Conservation (phyloP, 1,284 basidiomycete species). For the Austroboletus niveus region DNA sequence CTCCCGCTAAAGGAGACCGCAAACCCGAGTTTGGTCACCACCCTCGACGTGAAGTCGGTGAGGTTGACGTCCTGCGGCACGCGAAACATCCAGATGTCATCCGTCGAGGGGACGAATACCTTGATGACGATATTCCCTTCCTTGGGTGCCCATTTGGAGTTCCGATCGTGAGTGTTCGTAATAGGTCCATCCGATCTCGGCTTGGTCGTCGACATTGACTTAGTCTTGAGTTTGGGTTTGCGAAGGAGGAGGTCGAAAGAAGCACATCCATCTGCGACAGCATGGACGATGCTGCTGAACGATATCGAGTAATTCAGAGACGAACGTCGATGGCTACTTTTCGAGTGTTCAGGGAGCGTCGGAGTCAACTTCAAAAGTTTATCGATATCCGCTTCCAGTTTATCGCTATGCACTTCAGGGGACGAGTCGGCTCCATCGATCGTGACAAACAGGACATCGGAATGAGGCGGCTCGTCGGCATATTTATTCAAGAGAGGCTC, state of each 20-base stretch:
- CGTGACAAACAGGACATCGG: constrained; percentile 10
- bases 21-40: constrained; percentile 38
- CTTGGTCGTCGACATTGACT: not conserved
- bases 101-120: constrained; percentile 39
- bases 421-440: constrained; percentile 10
- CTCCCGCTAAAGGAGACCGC: constrained; percentile 34
- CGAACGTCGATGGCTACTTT: constrained; percentile 13
- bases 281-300: constrained; percentile 12
- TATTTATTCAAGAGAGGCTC: constrained; percentile 3
- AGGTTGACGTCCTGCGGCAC: constrained; percentile 34
- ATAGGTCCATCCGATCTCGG: not conserved
- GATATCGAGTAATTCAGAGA: constrained; percentile 17
- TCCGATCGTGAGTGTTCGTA: constrained; percentile 1
- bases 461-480: constrained; percentile 8
- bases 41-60: constrained; percentile 31
- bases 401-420: not conserved
- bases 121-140: constrained; percentile 39
- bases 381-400: not conserved
- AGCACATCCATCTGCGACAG: constrained; percentile 15
- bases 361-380: not conserved
- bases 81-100: constrained; percentile 41
- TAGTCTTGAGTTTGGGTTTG: constrained; percentile 11
- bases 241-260: constrained; percentile 20
- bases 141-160: constrained; percentile 32
- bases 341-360: not conserved